A percentile compares a stretch with the other conserved stretches of the same genome.
These are phyloP conservation scores for Trichoderma gamsii DNA, from an alignment of 495 filamentous ascomycete genomes.

Conservation along the genomic window DNA sequence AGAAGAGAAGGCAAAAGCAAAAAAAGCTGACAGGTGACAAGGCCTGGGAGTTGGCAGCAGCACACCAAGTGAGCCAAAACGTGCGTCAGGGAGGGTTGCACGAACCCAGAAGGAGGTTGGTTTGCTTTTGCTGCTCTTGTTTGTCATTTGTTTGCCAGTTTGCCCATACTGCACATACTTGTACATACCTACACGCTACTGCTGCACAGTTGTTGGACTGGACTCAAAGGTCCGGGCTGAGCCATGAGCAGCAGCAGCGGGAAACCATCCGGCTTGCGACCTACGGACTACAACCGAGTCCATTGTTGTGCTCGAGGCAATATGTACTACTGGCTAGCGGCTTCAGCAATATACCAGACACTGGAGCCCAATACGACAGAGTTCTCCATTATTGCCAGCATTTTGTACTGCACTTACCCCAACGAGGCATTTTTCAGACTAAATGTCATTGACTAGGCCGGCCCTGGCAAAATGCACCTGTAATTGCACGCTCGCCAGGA, in stretches of 20 bases:
- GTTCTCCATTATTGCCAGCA: not conserved
- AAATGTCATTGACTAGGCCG: not conserved
- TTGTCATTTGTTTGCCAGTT: not conserved
- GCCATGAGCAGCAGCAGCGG: too few species aligned
- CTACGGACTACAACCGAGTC: constrained; percentile 2
- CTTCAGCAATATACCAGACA: not conserved
- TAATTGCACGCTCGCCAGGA: too few species aligned
- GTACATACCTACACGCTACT: too few species aligned
- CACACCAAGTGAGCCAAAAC: not conserved
- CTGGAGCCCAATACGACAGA: not conserved
- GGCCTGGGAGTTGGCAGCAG: not conserved
- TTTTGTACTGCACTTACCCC: not conserved
- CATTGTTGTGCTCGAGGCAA: not conserved
- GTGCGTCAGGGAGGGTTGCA: not conserved
- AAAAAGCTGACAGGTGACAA: not conserved
- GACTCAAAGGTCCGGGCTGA: too few species aligned
- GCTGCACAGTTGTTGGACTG: too few species aligned
- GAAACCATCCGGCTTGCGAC: not conserved
- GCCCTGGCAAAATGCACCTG: too few species aligned
- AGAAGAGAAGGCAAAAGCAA: not conserved
- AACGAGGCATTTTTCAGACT: not conserved
- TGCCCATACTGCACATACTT: too few species aligned
- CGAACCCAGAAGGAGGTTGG: not conserved
- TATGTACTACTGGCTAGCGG: not conserved
- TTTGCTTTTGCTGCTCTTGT: not conserved